These are phyloP conservation scores for Calocybe cyanea DNA, from an alignment of 768 basidiomycete species.

Conservation along the genomic window DNA sequence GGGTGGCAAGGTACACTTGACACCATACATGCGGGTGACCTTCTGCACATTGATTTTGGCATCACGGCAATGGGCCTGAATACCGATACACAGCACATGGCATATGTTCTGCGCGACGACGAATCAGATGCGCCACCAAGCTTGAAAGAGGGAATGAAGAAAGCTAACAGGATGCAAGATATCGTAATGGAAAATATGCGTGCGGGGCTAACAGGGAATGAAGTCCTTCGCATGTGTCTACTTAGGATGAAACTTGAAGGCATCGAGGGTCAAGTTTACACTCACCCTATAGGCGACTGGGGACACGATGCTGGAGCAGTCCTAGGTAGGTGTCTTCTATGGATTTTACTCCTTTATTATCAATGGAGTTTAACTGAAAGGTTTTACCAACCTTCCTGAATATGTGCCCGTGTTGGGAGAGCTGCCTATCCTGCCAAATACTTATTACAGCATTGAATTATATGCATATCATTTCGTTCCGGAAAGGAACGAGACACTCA, in stretches of 20 bases:
- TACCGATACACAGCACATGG: constrained; percentile 55
- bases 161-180: constrained; percentile 50
- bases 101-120: constrained; percentile 42
- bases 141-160: constrained; percentile 39
- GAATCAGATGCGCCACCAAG: constrained; percentile 38
- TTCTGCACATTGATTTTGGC: constrained; percentile 54
- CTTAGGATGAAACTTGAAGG: constrained; percentile 42
- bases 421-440: constrained; percentile 41
- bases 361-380: constrained; percentile 21
- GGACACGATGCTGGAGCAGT: constrained; percentile 51
- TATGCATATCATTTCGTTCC: constrained; percentile 46
- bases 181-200: constrained; percentile 41
- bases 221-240: constrained; percentile 36
- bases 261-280: constrained; percentile 47
- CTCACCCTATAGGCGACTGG: constrained; percentile 54
- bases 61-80: constrained; percentile 52
- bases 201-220: constrained; percentile 43
- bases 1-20: constrained; percentile 37
- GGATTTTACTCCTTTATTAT: too few relatives aligned
- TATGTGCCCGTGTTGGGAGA: constrained; percentile 46
- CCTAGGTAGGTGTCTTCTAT: constrained; percentile 30
- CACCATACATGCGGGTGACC: constrained; percentile 43
- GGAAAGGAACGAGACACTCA: constrained; percentile 43
- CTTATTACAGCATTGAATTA: constrained; percentile 53
- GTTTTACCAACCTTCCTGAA: constrained; percentile 40